Conservation (phyloP, 169 alveolate genomes). For the Amoebophrya sp. region DNA sequence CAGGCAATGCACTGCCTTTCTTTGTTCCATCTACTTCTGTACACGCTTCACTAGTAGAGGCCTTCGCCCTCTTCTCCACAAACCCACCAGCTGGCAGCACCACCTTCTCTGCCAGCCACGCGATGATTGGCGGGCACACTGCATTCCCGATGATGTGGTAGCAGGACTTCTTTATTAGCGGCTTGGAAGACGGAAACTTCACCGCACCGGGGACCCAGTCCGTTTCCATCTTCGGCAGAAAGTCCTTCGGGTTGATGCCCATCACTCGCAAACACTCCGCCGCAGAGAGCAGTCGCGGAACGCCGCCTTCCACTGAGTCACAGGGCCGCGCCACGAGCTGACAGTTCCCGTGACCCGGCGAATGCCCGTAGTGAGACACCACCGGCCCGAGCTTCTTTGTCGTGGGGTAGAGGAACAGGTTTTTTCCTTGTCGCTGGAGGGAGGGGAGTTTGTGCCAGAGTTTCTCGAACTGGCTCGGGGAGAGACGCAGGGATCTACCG, state of each 20-base stretch:
- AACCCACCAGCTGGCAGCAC: slow-evolving; percentile 4
- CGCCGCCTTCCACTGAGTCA: neutral
- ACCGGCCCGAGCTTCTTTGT: neutral
- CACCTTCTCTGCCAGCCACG: neutral
- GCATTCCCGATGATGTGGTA: slow-evolving; percentile 14
- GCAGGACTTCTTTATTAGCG: neutral
- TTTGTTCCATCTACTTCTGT: neutral
- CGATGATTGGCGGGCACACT: neutral
- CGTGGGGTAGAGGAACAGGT: neutral
- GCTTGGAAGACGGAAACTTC: neutral
- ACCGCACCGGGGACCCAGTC: neutral
- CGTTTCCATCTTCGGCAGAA: neutral
- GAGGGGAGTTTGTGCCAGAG: neutral
- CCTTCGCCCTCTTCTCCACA: neutral
- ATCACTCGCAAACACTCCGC: neutral
- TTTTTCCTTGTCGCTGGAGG: neutral
- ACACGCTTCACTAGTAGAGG: neutral
- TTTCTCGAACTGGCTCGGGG: neutral
- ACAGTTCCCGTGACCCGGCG: slow-evolving; percentile 13
- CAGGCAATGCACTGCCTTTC: neutral
- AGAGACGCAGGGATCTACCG: neutral
- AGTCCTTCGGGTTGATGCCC: neutral
- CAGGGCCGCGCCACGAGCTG: neutral
- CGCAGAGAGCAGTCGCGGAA: neutral
- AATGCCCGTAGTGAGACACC: neutral